A percentile compares a stretch with the other conserved stretches of the same genome.
These are phyloP conservation scores for Alnus rubra DNA, from an alignment of 306 rosid genomes.

Conservation along the genomic window DNA sequence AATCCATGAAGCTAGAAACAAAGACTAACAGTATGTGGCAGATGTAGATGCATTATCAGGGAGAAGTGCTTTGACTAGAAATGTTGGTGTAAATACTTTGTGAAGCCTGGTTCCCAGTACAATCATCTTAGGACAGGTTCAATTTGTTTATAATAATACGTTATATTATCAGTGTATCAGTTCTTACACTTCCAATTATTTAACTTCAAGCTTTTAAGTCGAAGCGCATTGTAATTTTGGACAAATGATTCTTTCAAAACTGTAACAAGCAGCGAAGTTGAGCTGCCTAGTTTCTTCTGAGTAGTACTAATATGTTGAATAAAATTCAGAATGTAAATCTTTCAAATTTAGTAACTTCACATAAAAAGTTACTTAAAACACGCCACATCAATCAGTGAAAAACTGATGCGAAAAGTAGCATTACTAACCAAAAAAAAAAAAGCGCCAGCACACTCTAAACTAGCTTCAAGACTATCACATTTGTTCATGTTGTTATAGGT, in stretches of 20 bases:
- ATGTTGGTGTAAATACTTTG: conserved; percentile 4
- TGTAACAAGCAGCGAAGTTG: neutral
- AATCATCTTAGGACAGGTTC: neutral
- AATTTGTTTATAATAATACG: neutral
- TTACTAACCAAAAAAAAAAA: too few species aligned
- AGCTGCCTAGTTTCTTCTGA: neutral
- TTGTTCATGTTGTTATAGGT: neutral
- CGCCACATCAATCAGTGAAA: too few species aligned
- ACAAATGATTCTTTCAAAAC: neutral
- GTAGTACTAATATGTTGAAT: neutral
- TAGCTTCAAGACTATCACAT: neutral
- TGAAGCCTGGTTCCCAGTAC: neutral
- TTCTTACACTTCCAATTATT: neutral
- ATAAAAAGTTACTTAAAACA: too few species aligned
- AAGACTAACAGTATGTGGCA: neutral
- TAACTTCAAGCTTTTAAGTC: neutral
- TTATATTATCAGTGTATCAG: neutral
- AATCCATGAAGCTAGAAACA: conserved; percentile 13
- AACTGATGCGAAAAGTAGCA: too few species aligned
- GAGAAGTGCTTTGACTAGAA: conserved; percentile 4
- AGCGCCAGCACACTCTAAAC: neutral
- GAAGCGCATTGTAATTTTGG: conserved; percentile 2
- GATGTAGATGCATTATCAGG: neutral
- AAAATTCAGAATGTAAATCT: neutral
- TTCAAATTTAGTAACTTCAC: too few species aligned